Conservation (phyloP, 192 early-diverging fungal species). For the Backusella parvicylindrica region DNA sequence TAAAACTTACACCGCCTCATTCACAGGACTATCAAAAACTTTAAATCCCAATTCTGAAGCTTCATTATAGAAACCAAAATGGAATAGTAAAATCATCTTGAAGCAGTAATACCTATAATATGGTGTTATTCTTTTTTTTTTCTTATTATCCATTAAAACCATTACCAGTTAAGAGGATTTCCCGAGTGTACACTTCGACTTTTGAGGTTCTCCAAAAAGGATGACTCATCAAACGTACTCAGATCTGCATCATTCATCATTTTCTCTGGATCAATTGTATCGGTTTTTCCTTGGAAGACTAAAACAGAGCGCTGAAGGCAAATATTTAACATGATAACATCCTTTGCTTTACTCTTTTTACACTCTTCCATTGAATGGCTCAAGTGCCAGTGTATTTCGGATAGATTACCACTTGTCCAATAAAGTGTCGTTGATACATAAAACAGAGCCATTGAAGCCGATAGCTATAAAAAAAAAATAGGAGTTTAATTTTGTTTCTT, state of each 20-base stretch:
- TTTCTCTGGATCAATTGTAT: not conserved
- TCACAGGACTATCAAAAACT: slow-evolving; percentile 11
- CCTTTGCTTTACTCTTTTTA: not conserved
- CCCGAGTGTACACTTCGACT: slow-evolving; percentile 13
- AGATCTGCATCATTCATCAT: slow-evolving; percentile 5
- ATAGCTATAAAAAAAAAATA: slow-evolving; percentile 7
- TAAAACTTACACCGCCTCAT: slow-evolving; percentile 16
- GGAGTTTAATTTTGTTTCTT: not conserved
- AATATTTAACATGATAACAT: slow-evolving; percentile 8
- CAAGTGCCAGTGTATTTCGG: slow-evolving; percentile 15
- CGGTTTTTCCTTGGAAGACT: slow-evolving; percentile 22
- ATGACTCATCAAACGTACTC: slow-evolving; percentile 6
- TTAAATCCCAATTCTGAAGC: slow-evolving; percentile 23
- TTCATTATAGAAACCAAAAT: slow-evolving; percentile 14
- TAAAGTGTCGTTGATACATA: slow-evolving; percentile 12
- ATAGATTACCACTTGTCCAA: slow-evolving; percentile 18
- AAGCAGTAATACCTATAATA: slow-evolving; percentile 17
- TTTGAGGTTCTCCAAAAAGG: slow-evolving; percentile 13
- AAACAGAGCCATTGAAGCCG: slow-evolving; percentile 20
- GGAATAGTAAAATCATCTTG: slow-evolving; percentile 22
- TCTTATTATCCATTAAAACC: not conserved
- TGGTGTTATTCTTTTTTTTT: not conserved
- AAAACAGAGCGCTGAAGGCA: slow-evolving; percentile 9
- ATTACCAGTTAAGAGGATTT: slow-evolving; percentile 15
- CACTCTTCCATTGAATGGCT: slow-evolving; percentile 20